Conservation (phyloP, 73 alveolate species). For the Durusdinium trenchii region DNA sequence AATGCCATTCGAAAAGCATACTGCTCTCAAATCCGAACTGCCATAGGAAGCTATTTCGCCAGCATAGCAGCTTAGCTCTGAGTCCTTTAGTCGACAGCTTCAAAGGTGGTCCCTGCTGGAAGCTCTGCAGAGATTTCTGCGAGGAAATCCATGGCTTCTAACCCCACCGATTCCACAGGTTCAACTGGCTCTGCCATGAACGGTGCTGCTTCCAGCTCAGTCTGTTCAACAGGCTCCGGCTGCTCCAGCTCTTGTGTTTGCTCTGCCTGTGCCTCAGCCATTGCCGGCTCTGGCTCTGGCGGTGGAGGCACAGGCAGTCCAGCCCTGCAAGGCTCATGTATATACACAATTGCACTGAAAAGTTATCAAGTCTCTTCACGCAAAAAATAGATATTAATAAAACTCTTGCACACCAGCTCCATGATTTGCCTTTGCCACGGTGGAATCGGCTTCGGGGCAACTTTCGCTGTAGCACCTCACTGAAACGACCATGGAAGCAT, state of each 20-base stretch:
- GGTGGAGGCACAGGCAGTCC: background rate
- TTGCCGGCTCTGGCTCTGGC: background rate
- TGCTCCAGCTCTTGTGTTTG: background rate
- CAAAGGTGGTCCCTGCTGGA: no score
- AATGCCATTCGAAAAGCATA: no score
- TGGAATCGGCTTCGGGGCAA: conserved; percentile 54
- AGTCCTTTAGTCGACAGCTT: no score
- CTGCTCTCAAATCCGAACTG: no score
- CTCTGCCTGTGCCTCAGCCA: background rate
- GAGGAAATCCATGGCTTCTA: no score
- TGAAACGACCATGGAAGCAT: no score
- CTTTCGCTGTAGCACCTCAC: conserved; percentile 49
- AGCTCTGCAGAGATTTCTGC: no score
- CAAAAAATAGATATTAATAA: background rate
- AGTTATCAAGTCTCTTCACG: background rate
- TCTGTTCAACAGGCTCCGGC: background rate
- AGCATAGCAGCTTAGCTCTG: no score
- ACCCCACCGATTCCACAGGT: background rate
- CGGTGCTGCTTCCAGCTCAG: background rate
- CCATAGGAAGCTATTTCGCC: no score
- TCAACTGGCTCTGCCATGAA: conserved; percentile 62
- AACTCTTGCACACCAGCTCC: background rate
- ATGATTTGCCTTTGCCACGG: conserved; percentile 49
- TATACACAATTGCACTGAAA: background rate
- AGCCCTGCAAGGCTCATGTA: background rate